Percentiles rank a stretch among this genome's conserved stretches.
Conservation (phyloP, 768 basidiomycete species). For the Pisolithus orientalis region DNA sequence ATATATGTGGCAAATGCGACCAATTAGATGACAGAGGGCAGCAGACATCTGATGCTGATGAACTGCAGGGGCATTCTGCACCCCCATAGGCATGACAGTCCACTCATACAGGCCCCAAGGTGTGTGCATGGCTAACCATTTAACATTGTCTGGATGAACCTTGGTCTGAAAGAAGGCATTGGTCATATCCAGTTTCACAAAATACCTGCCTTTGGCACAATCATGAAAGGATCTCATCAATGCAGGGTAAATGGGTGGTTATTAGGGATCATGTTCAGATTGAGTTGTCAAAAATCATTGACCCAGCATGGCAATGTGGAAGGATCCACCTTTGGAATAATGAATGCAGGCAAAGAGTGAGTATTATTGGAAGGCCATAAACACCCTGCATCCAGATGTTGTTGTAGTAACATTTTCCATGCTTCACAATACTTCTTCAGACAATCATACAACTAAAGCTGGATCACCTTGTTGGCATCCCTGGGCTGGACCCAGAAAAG, state of each 20-base stretch:
- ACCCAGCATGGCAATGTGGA: too few relatives aligned
- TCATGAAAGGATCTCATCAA: slow-evolving; percentile 1
- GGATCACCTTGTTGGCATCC: slow-evolving; percentile 6
- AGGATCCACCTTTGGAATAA: not conserved
- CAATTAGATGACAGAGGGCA: too few relatives aligned
- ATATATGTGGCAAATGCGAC: too few relatives aligned
- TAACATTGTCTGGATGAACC: slow-evolving; percentile 9
- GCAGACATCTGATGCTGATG: too few relatives aligned
- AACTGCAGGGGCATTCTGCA: too few relatives aligned
- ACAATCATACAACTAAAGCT: slow-evolving; percentile 10
- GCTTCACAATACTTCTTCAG: slow-evolving; percentile 19
- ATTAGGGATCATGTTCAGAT: slow-evolving; percentile 16
- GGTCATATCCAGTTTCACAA: slow-evolving; percentile 33
- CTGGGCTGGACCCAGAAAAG: slow-evolving; percentile 9
- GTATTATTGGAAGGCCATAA: slow-evolving; percentile 20
- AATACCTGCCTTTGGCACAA: slow-evolving; percentile 14
- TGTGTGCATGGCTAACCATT: too few relatives aligned
- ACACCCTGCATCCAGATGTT: slow-evolving; percentile 26
- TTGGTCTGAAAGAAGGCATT: slow-evolving; percentile 34
- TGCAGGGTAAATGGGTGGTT: slow-evolving; percentile 4
- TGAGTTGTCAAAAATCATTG: too few relatives aligned
- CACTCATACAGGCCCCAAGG: too few relatives aligned
- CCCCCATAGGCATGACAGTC: too few relatives aligned
- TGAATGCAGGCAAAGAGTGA: too few relatives aligned
- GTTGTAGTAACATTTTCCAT: slow-evolving; percentile 24